phyloP scores from a whole-genome alignment of 164 flowering plant species.

The Hamamelis virginiana region DNA sequence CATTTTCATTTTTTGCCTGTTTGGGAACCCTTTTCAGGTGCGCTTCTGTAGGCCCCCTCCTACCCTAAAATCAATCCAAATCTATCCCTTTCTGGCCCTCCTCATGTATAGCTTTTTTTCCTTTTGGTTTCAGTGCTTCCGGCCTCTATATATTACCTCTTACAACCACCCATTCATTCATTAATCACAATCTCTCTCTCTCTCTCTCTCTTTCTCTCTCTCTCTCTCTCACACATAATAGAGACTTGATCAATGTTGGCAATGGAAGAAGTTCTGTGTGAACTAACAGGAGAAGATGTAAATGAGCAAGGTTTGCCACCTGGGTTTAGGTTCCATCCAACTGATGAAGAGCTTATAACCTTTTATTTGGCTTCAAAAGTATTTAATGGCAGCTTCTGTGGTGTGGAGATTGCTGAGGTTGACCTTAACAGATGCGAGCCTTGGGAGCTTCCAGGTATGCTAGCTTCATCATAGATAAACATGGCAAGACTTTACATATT shows the following conservation, averaged over 20 bases:
- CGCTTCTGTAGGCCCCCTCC: conserved; percentile 8
- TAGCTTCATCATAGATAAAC: too few relatives aligned
- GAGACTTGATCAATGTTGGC: conserved; percentile 24
- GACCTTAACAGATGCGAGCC: conserved; percentile 83
- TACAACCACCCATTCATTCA: neutral
- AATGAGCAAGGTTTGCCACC: conserved; percentile 72
- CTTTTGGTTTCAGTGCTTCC: conserved; percentile 37
- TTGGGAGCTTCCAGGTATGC: conserved; percentile 88
- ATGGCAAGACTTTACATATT: too few relatives aligned
- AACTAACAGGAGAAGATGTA: conserved; percentile 37
- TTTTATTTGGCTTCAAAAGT: conserved; percentile 82
- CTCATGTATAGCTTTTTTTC: neutral
- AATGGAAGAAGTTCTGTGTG: conserved; percentile 50
- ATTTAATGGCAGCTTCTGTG: conserved; percentile 47
- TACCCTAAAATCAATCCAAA: conserved; percentile 22
- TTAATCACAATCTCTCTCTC: neutral
- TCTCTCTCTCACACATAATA: neutral
- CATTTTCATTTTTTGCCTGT: conserved; percentile 1
- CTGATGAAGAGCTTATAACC: conserved; percentile 86
- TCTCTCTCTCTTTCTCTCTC: neutral
- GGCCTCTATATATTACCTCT: conserved; percentile 8
- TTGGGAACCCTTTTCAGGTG: conserved; percentile 19
- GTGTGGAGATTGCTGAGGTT: conserved; percentile 67
- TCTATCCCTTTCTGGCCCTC: conserved; percentile 7
- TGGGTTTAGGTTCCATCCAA: conserved; percentile 89